phyloP scores from a whole-genome alignment of 2,329 filamentous ascomycete species.

The Claviceps maximensis region DNA sequence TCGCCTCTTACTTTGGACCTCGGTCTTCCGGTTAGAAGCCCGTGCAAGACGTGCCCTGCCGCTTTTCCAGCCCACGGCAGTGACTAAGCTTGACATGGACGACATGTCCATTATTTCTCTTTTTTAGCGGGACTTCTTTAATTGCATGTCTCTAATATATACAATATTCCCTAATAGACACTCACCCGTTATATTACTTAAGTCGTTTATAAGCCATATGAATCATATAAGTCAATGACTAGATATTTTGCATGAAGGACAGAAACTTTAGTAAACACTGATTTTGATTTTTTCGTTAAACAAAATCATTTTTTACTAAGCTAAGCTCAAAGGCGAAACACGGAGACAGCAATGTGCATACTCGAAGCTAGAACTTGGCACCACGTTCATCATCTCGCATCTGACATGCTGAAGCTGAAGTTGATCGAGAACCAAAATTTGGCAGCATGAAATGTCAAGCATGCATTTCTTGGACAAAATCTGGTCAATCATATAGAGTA shows the following conservation, averaged over 20 bases:
- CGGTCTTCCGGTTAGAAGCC: slow-evolving; percentile 1
- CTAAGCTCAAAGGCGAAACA: background rate
- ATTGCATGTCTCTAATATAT: too few relatives aligned
- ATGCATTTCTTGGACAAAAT: background rate
- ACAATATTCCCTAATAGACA: too few relatives aligned
- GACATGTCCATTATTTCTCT: background rate
- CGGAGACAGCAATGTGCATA: background rate
- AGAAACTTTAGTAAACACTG: too few relatives aligned
- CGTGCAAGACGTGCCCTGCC: slow-evolving; percentile 2
- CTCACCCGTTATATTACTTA: too few relatives aligned
- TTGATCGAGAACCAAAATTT: background rate
- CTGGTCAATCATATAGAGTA: background rate
- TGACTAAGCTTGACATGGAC: background rate
- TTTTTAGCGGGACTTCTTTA: background rate
- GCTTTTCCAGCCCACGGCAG: background rate
- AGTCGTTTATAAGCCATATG: too few relatives aligned
- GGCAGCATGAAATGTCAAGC: background rate
- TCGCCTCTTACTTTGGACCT: slow-evolving; percentile 4
- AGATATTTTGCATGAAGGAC: too few relatives aligned
- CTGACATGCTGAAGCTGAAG: background rate
- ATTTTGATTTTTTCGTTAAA: too few relatives aligned
- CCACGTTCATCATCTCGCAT: background rate
- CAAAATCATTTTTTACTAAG: too few relatives aligned
- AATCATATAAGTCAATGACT: too few relatives aligned
- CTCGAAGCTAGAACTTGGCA: background rate